Evolutionary conservation across 148 eudicot species (phyloP), one percentile per base, ranked within the genome.

Genomic region (Rhododendron mucronatum): DNA sequence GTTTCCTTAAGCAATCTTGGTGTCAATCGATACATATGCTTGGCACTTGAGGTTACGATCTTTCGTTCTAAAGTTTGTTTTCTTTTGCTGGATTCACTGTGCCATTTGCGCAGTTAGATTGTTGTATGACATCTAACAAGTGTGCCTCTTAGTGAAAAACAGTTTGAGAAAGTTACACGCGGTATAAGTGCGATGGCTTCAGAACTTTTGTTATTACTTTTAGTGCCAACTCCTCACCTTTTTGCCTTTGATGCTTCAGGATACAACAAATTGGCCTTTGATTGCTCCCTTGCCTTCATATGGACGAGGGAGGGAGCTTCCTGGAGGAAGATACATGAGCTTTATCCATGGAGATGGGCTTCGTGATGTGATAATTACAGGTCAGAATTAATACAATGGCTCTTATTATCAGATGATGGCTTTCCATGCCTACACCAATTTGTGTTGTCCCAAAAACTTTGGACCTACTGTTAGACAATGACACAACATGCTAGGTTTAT

Each of bases 271-370:
- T 65, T 97, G 99, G 99, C 99, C 98, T 73, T 88, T 95, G 87
- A 91, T 94, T 86, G 91, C 90, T 83, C 98, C 99, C 4, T 79
- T 97, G 92, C 99, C 99, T 77, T 95, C 99, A 83, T 97, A 97
- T 88, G 99, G 99, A 84, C 91, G 98, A 90, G 99, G 99, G 67
- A 93, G 99, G 89, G 99, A 97, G 90, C 96, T 88, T 26, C 96
- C 94, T 45, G 98, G 99, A 69, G 93, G 89, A 88, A 93, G 99
- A 91, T 97, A 93, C 59, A 88, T 90, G 92, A 95, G 98, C 91
- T 95, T 97, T 83, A 93, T 97, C 89, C 91, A 95, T 78, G 99
- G 99, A 80, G 92, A 97, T 86, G 93, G 94, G 67, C 92, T 95
- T 78, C 93, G 90, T 82, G 99, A 97, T 91, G 98, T 97, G 48